Base-by-base conservation (phyloP, 73 alveolate genomes). In the Paramecium sexaurelia region DNA sequence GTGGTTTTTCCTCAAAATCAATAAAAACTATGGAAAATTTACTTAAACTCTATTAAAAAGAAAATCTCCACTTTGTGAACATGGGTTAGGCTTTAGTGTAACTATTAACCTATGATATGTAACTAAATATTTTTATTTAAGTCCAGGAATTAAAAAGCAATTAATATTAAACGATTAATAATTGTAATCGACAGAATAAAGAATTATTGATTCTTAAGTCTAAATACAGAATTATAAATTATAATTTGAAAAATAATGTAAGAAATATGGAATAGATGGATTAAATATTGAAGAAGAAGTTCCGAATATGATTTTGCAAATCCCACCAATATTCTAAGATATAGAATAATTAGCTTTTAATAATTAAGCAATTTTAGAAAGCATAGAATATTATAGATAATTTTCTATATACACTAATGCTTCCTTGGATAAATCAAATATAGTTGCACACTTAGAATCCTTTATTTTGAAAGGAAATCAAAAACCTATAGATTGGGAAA, bases 141-240 rank as follows among this genome's bases (percentile, higher is more conserved):
- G 90, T 8, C 90, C 90, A 24, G 90, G 90, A 33, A 22, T 78
- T 27, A 78, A 78, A 43, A 78, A 78, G 32, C 11, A 78, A 45
- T 29, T 37, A 41, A 45, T 43, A 24, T 36, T 22, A 17, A 78
- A 37, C 41, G 90, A 78, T 78, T 40, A 39, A 78, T 43, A 78
- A 45, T 36, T 78, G 10, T 36, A 7, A 17, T 19, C 90, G 3
- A 24, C 75, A 41, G 40, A 78, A 6, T 7, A 78, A 41, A 20
- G 90, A 15, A 78, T 78, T 39, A 29, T 41, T 22, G 90, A 78
- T 45, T 78, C 40, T 9, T 3, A 43, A 41, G 43, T 29, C 29
- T 26, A 45, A 40, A 43, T 43, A 19, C 19, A 19, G 5, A 78
- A 40, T 37, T 6, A 78, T 33, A 43, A 78, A 24, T 39, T 7